A percentile compares a stretch with the other conserved stretches of the same genome.
Evolutionary conservation across 805 yeast genomes (phyloP).

Genomic region (Starmerella potacharoeniae): DNA sequence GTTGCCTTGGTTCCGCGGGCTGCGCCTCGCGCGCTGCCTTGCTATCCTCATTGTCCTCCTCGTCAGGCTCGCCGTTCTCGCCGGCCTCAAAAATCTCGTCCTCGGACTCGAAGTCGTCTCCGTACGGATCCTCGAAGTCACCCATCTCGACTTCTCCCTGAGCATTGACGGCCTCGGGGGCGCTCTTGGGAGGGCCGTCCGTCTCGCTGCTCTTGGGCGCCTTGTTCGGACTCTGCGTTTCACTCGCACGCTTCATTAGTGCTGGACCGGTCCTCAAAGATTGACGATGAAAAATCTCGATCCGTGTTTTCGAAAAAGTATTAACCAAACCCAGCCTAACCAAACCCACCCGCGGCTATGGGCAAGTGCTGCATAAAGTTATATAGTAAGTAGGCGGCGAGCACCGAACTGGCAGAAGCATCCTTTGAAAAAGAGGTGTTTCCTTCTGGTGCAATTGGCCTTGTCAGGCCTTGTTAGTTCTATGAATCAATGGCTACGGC

Average conservation of each 20-base stretch:
- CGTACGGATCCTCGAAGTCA: slow-evolving; percentile 48
- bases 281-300: slow-evolving; percentile 4
- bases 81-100: slow-evolving; percentile 53
- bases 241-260: slow-evolving; percentile 18
- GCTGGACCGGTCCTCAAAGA: not conserved
- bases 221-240: slow-evolving; percentile 10
- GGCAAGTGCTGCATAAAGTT: not conserved
- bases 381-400: not conserved
- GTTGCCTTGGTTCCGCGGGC: slow-evolving; percentile 4
- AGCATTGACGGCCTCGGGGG: slow-evolving; percentile 7
- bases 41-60: slow-evolving; percentile 43
- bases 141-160: slow-evolving; percentile 31
- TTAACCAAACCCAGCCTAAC: slow-evolving; percentile 2
- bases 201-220: slow-evolving; percentile 8
- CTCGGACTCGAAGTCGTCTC: slow-evolving; percentile 83
- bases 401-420: no score
- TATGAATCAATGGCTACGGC: no score
- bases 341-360: not conserved
- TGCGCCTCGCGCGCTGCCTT: slow-evolving; percentile 23
- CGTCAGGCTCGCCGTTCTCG: slow-evolving; percentile 81
- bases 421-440: no score
- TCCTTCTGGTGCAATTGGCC: no score
- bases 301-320: slow-evolving; percentile 1
- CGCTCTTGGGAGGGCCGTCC: slow-evolving; percentile 1
- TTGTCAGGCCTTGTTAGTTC: no score